A percentile compares a stretch with the other conserved stretches of the same genome.
These are phyloP conservation scores for Cordyceps tenuipes DNA, from an alignment of 2,329 filamentous ascomycete species.

Conservation along the genomic window DNA sequence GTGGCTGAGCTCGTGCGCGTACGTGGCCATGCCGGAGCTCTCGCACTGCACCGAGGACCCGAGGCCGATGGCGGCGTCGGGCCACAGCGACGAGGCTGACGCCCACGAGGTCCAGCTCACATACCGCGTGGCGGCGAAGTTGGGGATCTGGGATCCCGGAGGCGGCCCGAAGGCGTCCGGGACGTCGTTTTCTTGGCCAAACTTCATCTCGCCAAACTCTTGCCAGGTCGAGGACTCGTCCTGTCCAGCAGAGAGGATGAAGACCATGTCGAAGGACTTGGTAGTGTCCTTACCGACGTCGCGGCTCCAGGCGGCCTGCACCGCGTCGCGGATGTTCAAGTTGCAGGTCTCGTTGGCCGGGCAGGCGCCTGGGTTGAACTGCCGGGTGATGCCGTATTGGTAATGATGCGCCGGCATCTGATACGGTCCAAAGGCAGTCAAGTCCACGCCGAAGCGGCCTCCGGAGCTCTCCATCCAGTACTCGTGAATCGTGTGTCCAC, in stretches of 20 bases:
- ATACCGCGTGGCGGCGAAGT: slow-evolving; percentile 42
- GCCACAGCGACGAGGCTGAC: slow-evolving; percentile 42
- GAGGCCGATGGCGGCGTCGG: slow-evolving; percentile 35
- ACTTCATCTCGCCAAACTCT: slow-evolving; percentile 48
- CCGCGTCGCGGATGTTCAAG: slow-evolving; percentile 40
- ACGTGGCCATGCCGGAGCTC: slow-evolving; percentile 44
- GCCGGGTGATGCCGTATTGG: slow-evolving; percentile 42
- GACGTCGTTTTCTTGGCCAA: slow-evolving; percentile 36
- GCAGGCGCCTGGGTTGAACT: slow-evolving; percentile 41
- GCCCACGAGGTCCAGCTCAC: slow-evolving; percentile 47
- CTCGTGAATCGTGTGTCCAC: slow-evolving; percentile 45
- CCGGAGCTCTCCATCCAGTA: slow-evolving; percentile 51
- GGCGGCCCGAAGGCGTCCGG: slow-evolving; percentile 42
- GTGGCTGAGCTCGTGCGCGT: slow-evolving; percentile 45
- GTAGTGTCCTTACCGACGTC: slow-evolving; percentile 44
- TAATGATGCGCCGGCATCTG: slow-evolving; percentile 37
- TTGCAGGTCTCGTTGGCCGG: slow-evolving; percentile 34
- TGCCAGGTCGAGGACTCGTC: slow-evolving; percentile 49
- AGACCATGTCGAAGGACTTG: slow-evolving; percentile 40
- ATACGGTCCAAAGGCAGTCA: slow-evolving; percentile 45
- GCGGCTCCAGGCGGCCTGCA: slow-evolving; percentile 38
- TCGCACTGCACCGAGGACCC: slow-evolving; percentile 46
- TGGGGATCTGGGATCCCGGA: slow-evolving; percentile 24
- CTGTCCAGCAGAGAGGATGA: slow-evolving; percentile 46
- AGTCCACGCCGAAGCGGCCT: slow-evolving; percentile 42